Evolutionary conservation across 164 flowering plant genomes (phyloP), one percentile per base, ranked within the genome.

Genomic region (Santalum album): DNA sequence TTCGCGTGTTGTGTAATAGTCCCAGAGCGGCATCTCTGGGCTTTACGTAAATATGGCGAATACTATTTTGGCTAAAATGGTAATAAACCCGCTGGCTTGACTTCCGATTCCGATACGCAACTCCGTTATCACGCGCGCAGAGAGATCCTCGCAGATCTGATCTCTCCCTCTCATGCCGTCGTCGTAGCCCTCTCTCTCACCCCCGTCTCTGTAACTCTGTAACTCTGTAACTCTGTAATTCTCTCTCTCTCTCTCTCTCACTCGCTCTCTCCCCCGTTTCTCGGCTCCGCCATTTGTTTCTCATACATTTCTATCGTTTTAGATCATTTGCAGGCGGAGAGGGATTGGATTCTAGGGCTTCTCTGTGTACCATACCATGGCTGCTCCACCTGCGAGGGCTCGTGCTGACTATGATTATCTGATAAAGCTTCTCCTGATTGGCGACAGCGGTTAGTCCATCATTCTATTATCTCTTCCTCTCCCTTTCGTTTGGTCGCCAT

Each of bases 301-400:
- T n/a, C n/a, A 36, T 36, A 7, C 40, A 36, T 36, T 36, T 36
- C 16, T 12, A 36, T n/a, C 16, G 40, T 36, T 7, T 36, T 6
- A 2, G 12, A 5, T 2, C 40, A 7, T 7, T 36, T 9, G 12
- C 12, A 5, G 34, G 34, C 34, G 12, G 40, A 6, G 16, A 36
- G 15, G 40, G 40, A 36, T 36, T 14, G 40, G 40, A 7, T 36
- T 36, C 15, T 36, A 36, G 40, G 40, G 40, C 12, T 36, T 36
- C 40, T 9, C 40, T 12, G 12, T 36, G 12, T 14, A 6, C 12
- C 12, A 6, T 14, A 29, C 45, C 26, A 49, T 49, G 51, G 51
- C 51, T 49, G 26, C 50, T 46, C 50, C 23, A 46, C 25, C 50
- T 23, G 23, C 50, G 12, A 46, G 50, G 50, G 50, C 50, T 46